Evolutionary conservation across 2,329 filamentous ascomycete genomes (phyloP).

Genomic region (Aspergillus floridensis): DNA sequence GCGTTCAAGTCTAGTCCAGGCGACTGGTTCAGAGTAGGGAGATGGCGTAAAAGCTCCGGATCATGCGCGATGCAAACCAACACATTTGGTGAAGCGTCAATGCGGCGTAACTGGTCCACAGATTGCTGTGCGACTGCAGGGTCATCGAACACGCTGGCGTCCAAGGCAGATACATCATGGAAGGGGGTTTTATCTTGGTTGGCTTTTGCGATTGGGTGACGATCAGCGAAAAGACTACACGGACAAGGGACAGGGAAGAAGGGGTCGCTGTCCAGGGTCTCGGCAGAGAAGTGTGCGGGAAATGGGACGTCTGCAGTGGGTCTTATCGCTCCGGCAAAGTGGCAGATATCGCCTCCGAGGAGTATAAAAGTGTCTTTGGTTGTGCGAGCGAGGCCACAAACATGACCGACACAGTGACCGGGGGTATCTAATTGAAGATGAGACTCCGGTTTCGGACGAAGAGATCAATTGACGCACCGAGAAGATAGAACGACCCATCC

Average conservation of each 20-base stretch:
- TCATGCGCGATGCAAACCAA: slow-evolving; percentile 11
- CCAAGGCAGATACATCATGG: slow-evolving; percentile 2
- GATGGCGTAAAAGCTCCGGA: not conserved
- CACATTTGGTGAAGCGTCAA: slow-evolving; percentile 2
- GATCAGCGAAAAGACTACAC: slow-evolving; percentile 2
- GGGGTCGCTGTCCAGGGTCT: not conserved
- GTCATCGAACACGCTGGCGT: not conserved
- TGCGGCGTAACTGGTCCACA: not conserved
- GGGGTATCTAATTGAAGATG: slow-evolving; percentile 14
- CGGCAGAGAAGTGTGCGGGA: slow-evolving; percentile 12
- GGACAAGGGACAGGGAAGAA: slow-evolving; percentile 5
- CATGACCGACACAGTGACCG: slow-evolving; percentile 27
- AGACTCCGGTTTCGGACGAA: slow-evolving; percentile 11
- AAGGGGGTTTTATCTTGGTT: slow-evolving; percentile 1
- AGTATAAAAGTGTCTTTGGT: slow-evolving; percentile 26
- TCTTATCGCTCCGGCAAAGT: slow-evolving; percentile 28
- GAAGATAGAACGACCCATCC: slow-evolving; percentile 31
- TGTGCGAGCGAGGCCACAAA: slow-evolving; percentile 27
- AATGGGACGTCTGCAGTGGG: slow-evolving; percentile 29
- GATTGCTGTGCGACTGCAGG: not conserved
- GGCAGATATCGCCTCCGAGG: slow-evolving; percentile 27
- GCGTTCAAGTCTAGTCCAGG: slow-evolving; percentile 5
- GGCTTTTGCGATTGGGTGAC: not conserved
- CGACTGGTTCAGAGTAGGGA: slow-evolving; percentile 2
- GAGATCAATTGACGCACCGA: slow-evolving; percentile 25